Conservation (phyloP, 2,329 filamentous ascomycete genomes). For the Neonectria ditissima region DNA sequence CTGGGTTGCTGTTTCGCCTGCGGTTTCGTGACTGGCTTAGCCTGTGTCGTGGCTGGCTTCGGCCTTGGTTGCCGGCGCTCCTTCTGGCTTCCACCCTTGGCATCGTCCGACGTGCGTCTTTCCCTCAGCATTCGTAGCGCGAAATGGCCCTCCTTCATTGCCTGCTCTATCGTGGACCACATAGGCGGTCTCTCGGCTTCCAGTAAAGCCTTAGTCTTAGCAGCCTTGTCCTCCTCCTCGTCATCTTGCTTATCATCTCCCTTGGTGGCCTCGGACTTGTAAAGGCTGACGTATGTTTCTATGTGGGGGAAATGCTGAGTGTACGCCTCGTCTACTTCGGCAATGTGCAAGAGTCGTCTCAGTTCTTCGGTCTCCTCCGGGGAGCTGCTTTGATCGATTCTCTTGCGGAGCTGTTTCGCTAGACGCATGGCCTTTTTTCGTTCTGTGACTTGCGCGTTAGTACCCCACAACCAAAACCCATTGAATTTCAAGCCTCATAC, state of each 20-base stretch:
- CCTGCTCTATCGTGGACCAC: constrained; percentile 75
- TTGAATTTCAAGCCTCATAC: constrained; percentile 57
- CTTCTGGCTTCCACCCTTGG: constrained; percentile 25
- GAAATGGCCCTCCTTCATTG: constrained; percentile 67
- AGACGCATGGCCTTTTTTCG: constrained; percentile 78
- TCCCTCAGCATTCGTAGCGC: constrained; percentile 68
- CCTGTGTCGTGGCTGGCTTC: constrained; percentile 32
- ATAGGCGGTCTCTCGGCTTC: constrained; percentile 67
- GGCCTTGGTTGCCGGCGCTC: constrained; percentile 32
- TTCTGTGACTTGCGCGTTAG: constrained; percentile 60
- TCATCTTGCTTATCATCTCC: constrained; percentile 54
- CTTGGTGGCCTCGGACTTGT: constrained; percentile 53
- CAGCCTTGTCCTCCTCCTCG: constrained; percentile 49
- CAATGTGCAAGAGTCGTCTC: constrained; percentile 70
- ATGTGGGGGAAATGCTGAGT: constrained; percentile 78
- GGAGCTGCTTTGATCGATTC: constrained; percentile 64
- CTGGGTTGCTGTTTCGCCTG: constrained; percentile 37
- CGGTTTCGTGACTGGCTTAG: constrained; percentile 33
- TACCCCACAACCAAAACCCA: neutral
- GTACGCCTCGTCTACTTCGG: constrained; percentile 81
- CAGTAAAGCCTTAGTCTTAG: constrained; percentile 58
- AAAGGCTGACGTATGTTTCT: constrained; percentile 76
- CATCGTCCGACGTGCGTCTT: constrained; percentile 51
- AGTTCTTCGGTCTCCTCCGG: constrained; percentile 64
- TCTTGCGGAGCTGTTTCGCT: constrained; percentile 72